Base-by-base conservation (phyloP, 768 basidiomycete genomes). In the Amyloporia xantha region DNA sequence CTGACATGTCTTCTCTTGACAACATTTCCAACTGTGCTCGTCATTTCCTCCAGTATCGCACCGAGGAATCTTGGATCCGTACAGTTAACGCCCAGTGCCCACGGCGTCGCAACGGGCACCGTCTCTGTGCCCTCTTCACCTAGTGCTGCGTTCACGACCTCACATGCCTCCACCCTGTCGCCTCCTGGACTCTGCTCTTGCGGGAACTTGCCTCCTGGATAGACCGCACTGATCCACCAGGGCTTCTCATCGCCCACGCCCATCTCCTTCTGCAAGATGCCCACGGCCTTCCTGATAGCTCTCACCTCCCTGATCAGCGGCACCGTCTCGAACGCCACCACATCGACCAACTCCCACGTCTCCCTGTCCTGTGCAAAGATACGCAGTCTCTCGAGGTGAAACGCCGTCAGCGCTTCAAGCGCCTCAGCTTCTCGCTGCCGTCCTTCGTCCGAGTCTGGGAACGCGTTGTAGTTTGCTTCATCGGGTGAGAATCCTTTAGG, bases 161-260 rank as follows among this genome's bases (percentile, higher is more conserved):
- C 69, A n/a, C 53, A 47, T 13, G 72, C 66, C 2, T 56, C 52
- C 20, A 71, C 35, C 11, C 50, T 54, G 17, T 44, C 59, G 2
- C 59, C 65, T 19, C 50, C 62, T 19, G 59, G 60, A 9, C 47
- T 41, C 10, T 57, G 49, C 35, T 65, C 62, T 51, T 82, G 72
- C 0, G 79, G 71, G 49, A 65, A 78, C 17, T 54, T 51, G 2
- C 78, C 79, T 19, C 63, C 61, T 0, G 82, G 81, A 55, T 78
- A 82, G 5, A 86, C 78, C 25, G 74, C 79, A 41, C 73, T 78
- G 49, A 89, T 78, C 86, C 86, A 91, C 83, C 86, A 91, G 27
- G 75, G 75, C 61, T 88, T 88, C 55, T 51, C 50, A 45, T 41
- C 52, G 52, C 57, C 11, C 17, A 6, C 46, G 9, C 24, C 43